Base-by-base conservation (phyloP, 805 yeast species). In the Saccharomycopsis sp. region DNA sequence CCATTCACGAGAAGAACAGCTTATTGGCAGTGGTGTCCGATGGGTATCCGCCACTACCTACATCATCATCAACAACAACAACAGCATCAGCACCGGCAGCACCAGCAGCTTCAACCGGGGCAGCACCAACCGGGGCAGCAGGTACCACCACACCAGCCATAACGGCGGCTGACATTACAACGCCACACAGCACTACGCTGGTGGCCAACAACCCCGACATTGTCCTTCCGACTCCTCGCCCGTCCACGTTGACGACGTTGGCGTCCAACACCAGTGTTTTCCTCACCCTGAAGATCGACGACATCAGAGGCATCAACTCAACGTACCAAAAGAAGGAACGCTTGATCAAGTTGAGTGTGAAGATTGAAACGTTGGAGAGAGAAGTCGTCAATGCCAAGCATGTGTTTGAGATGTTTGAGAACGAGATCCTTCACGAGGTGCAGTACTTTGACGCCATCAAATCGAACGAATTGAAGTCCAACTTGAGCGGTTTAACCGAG, bases 371-470 rank as follows among this genome's bases (percentile, higher is more conserved):
- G 17, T 61, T 76, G 22, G 62, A 65, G n/a, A 55, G 55, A 9
- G 83, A 74, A 50, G 68, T 70, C 7, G 71, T 64, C 15, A 60
- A 57, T 40, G 76, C 81, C 4, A 69, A 71, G 50, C 57, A 61
- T 29, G 60, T 70, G 2, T 68, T 73, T 7, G 75, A 69, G 43
- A 63, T 68, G 32, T 75, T 72, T 51, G 81, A 76, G 48, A 70
- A 71, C 45, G 72, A 73, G 42, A 71, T 77, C 2, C 50, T 71
- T 29, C 68, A 71, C 50, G 83, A 76, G 53, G 68, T 76, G 29
- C 62, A 67, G 21, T 64, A 78, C 48, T 89, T 94, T 67, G 95
- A 89, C 52, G 69, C 67, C 18, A 81, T 85, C 48, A 87, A 87
- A 59, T 74, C 84, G 22, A 66, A 69, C 27, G 96, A 89, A 60